Evolutionary conservation across 23 red algal species (phyloP).

Genomic region (Agarophyton chilense): DNA sequence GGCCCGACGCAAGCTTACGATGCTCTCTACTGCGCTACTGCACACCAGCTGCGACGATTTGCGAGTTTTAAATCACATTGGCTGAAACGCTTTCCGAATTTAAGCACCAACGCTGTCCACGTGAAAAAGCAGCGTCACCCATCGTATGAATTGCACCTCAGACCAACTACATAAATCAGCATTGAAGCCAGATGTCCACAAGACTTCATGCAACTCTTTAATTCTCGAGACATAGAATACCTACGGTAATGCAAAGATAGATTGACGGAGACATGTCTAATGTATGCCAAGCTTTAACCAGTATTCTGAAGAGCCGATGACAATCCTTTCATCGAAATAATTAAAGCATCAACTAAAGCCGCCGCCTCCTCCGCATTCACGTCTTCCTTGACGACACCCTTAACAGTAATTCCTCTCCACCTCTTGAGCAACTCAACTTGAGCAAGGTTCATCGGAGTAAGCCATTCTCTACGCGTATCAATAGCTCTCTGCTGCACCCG

Average conservation of each 20-base stretch:
- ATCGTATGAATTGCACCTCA: too few species aligned
- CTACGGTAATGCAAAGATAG: background rate
- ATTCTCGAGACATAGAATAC: background rate
- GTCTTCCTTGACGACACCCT: constrained; percentile 57
- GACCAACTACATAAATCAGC: too few species aligned
- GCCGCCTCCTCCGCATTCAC: constrained; percentile 28
- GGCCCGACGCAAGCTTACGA: too few species aligned
- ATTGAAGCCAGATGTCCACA: too few species aligned
- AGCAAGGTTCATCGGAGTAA: constrained; percentile 95
- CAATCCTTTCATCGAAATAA: constrained; percentile 95
- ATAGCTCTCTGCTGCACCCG: constrained; percentile 89
- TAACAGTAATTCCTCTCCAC: constrained; percentile 56
- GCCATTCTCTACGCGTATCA: constrained; percentile 84
- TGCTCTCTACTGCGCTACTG: too few species aligned
- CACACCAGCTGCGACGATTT: too few species aligned
- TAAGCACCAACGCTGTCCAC: too few species aligned
- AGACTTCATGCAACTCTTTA: too few species aligned
- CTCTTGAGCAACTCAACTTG: constrained; percentile 87
- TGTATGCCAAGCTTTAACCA: constrained; percentile 39
- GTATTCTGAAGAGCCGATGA: constrained; percentile 94
- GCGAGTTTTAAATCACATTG: too few species aligned
- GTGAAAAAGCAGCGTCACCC: too few species aligned
- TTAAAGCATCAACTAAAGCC: constrained; percentile 79
- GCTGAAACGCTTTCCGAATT: too few species aligned
- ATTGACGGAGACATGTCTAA: background rate